Evolutionary conservation across 2,329 filamentous ascomycete species (phyloP).

Genomic region (Sporothrix euskadiensis): DNA sequence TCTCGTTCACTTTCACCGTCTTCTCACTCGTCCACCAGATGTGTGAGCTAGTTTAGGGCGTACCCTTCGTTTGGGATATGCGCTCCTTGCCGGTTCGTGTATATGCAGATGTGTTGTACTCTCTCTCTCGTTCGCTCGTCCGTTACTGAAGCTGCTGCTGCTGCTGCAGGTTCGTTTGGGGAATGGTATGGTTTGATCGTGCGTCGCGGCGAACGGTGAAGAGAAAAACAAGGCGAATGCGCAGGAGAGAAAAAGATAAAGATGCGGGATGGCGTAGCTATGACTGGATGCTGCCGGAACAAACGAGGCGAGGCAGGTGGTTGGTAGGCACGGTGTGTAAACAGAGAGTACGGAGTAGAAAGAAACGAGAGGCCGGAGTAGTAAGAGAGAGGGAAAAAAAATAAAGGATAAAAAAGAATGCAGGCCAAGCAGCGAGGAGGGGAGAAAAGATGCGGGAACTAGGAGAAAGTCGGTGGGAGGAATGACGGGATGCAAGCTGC

Average conservation of each 20-base stretch:
- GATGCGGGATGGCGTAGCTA: conserved; percentile 39
- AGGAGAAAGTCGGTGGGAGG: neutral
- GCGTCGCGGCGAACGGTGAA: conserved; percentile 32
- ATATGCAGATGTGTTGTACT: conserved; percentile 25
- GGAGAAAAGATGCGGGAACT: neutral
- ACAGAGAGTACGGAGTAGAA: neutral
- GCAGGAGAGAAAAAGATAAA: conserved; percentile 11
- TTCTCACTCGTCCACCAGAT: conserved; percentile 4
- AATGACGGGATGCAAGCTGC: conserved; percentile 16
- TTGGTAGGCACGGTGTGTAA: neutral
- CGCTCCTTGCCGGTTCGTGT: conserved; percentile 13
- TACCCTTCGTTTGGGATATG: neutral
- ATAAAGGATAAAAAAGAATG: neutral
- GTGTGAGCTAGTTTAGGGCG: conserved; percentile 24
- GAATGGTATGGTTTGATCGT: conserved; percentile 20
- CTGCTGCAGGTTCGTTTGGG: conserved; percentile 16
- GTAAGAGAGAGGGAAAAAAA: neutral
- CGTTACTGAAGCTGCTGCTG: too few species aligned
- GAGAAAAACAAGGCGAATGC: conserved; percentile 26
- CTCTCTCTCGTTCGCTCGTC: neutral
- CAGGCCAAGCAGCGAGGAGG: neutral
- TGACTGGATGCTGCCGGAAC: conserved; percentile 33
- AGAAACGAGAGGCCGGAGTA: neutral
- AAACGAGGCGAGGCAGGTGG: conserved; percentile 10
- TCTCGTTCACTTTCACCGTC: neutral